Percentiles rank a stretch among this genome's conserved stretches.
phyloP scores from a whole-genome alignment of 306 rosid species.

The Boehmeria nivea region DNA sequence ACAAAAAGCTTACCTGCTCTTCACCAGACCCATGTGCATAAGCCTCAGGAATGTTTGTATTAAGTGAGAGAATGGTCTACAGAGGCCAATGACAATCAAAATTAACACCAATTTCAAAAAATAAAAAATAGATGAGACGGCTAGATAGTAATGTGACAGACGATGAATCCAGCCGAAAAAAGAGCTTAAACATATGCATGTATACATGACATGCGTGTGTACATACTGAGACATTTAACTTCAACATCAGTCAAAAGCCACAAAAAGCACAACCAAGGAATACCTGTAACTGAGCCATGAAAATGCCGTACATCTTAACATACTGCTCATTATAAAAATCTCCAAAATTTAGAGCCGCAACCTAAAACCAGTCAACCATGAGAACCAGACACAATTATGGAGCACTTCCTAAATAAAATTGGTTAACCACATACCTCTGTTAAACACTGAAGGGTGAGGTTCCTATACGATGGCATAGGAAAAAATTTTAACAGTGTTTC shows the following conservation, averaged over 20 bases:
- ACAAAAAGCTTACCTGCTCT: slow-evolving; percentile 59
- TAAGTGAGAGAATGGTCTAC: slow-evolving; percentile 68
- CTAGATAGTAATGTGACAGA: too few relatives aligned
- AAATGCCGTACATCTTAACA: slow-evolving; percentile 80
- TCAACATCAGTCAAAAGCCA: not conserved
- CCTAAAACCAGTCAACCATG: slow-evolving; percentile 43
- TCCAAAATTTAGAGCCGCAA: slow-evolving; percentile 83
- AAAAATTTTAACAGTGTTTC: slow-evolving; percentile 91
- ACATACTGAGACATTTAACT: not conserved
- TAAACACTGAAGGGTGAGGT: slow-evolving; percentile 82
- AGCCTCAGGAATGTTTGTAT: slow-evolving; percentile 84
- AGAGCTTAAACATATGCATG: not conserved
- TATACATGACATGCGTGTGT: not conserved
- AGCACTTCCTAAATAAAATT: not conserved
- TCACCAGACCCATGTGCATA: slow-evolving; percentile 79
- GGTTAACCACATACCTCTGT: slow-evolving; percentile 58
- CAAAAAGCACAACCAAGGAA: slow-evolving; percentile 6
- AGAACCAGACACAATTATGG: slow-evolving; percentile 8
- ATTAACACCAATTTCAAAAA: not conserved
- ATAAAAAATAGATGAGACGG: not conserved
- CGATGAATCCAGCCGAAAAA: not conserved
- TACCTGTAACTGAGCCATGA: slow-evolving; percentile 92
- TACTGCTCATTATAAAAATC: slow-evolving; percentile 70
- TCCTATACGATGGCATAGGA: slow-evolving; percentile 77
- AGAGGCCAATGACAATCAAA: slow-evolving; percentile 8